These are phyloP conservation scores for Salix arbutifolia DNA, from an alignment of 345 rosid genomes.

Conservation along the genomic window DNA sequence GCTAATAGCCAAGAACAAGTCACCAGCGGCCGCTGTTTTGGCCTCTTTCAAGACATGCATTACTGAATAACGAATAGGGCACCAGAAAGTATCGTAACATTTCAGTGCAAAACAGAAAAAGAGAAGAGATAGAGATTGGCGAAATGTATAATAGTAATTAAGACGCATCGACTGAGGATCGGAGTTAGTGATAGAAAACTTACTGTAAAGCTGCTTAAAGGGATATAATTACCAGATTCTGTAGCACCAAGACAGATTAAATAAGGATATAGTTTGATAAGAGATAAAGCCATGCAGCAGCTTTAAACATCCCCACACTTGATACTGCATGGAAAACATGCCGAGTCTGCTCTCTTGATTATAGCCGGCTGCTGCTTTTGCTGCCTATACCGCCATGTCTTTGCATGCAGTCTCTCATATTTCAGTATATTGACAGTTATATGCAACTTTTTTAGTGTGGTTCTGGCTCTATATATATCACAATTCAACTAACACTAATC, in stretches of 20 bases:
- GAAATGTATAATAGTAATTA: neutral
- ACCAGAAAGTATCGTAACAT: neutral
- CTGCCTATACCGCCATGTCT: slow-evolving; percentile 2
- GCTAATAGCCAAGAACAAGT: too few relatives aligned
- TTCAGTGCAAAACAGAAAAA: slow-evolving; percentile 8
- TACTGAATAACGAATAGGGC: slow-evolving; percentile 4
- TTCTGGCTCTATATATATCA: slow-evolving; percentile 9
- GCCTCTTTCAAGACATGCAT: slow-evolving; percentile 2
- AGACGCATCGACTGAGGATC: slow-evolving; percentile 11
- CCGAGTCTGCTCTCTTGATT: slow-evolving; percentile 17
- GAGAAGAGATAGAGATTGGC: neutral
- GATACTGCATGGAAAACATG: slow-evolving; percentile 23
- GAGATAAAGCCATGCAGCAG: slow-evolving; percentile 21
- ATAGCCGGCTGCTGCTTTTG: slow-evolving; percentile 33
- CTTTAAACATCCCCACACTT: slow-evolving; percentile 35
- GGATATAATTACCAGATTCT: slow-evolving; percentile 28
- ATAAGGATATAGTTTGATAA: slow-evolving; percentile 5
- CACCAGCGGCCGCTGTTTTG: neutral
- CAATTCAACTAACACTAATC: neutral
- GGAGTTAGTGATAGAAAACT: slow-evolving; percentile 23
- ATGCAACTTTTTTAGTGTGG: slow-evolving; percentile 35
- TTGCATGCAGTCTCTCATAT: slow-evolving; percentile 15
- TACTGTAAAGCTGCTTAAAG: slow-evolving; percentile 25
- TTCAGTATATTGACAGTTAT: slow-evolving; percentile 23
- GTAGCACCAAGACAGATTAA: slow-evolving; percentile 17